Percentiles rank a stretch among this genome's conserved stretches.
Evolutionary conservation across 805 yeast genomes (phyloP).

Genomic region (Danielozyma ontarioensis): DNA sequence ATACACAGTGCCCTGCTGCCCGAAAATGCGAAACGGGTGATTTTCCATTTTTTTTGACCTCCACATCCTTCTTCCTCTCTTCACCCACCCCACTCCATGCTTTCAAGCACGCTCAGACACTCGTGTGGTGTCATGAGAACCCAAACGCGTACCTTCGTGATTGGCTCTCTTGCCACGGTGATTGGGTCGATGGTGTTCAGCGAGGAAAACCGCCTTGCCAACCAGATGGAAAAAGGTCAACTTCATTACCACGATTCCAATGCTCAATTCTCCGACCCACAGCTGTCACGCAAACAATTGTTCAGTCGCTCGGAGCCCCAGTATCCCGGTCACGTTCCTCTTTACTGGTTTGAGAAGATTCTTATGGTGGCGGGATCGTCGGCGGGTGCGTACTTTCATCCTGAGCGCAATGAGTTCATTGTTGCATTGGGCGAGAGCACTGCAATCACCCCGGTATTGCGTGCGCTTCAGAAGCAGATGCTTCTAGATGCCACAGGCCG

Average conservation of each 20-base stretch:
- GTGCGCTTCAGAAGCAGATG: conserved; percentile 65
- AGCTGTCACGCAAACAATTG: conserved; percentile 18
- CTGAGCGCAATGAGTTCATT: conserved; percentile 68
- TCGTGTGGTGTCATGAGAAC: no score
- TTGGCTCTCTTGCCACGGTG: conserved; percentile 4
- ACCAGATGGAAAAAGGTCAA: conserved; percentile 51
- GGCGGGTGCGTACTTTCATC: conserved; percentile 70
- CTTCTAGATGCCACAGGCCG: conserved; percentile 72
- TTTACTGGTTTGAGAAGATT: conserved; percentile 55
- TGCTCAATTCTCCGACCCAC: conserved; percentile 22
- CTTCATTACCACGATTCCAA: conserved; percentile 34
- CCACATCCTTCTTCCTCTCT: no score
- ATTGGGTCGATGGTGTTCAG: conserved; percentile 30
- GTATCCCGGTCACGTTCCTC: conserved; percentile 78
- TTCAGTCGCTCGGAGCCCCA: conserved; percentile 39
- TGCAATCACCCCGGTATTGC: conserved; percentile 66
- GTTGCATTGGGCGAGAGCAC: conserved; percentile 89
- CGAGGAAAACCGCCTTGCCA: conserved; percentile 51
- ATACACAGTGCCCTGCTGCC: no score
- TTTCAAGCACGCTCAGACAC: no score
- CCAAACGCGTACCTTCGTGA: background rate
- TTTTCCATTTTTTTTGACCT: no score
- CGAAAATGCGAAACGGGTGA: no score
- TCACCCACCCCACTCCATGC: no score
- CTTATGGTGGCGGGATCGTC: conserved; percentile 70